A percentile compares a stretch with the other conserved stretches of the same genome.
Evolutionary conservation across 2,329 filamentous ascomycete species (phyloP).

Genomic region (Trichoderma polysporum): DNA sequence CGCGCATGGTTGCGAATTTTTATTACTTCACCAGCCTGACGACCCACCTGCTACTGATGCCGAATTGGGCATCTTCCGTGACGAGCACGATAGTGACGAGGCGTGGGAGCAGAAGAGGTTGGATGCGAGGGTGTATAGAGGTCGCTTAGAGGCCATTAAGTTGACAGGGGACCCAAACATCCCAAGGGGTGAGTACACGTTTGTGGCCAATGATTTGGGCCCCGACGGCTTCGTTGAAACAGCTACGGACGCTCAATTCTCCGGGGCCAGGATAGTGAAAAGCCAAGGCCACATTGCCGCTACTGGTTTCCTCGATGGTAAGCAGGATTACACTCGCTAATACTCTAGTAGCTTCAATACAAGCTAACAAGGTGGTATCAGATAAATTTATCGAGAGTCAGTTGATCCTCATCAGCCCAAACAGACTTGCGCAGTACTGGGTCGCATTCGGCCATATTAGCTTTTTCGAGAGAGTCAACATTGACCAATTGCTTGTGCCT

Average conservation of each 20-base stretch:
- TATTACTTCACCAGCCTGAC: conserved; percentile 74
- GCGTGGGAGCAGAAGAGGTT: conserved; percentile 47
- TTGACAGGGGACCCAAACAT: conserved; percentile 90
- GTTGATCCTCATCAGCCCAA: conserved; percentile 74
- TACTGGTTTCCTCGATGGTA: conserved; percentile 69
- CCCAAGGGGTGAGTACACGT: conserved; percentile 80
- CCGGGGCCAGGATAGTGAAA: conserved; percentile 70
- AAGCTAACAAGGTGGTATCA: conserved; percentile 34
- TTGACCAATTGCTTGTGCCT: conserved; percentile 49
- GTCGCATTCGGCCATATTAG: conserved; percentile 60
- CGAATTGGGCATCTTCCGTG: conserved; percentile 41
- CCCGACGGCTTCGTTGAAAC: conserved; percentile 61
- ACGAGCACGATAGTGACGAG: conserved; percentile 44
- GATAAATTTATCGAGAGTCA: conserved; percentile 74
- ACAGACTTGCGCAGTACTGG: conserved; percentile 83
- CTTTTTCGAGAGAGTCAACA: conserved; percentile 59
- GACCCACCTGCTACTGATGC: conserved; percentile 42
- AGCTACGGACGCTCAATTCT: conserved; percentile 66
- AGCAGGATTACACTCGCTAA: conserved; percentile 32
- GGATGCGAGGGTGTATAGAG: conserved; percentile 56
- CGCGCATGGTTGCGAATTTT: conserved; percentile 83
- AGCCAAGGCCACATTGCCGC: conserved; percentile 77
- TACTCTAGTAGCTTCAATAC: not conserved
- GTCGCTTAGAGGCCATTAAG: conserved; percentile 80
- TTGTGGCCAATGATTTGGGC: conserved; percentile 76